These are phyloP conservation scores for Themeda triandra DNA, from an alignment of 176 grass and related monocot species.

Conservation along the genomic window DNA sequence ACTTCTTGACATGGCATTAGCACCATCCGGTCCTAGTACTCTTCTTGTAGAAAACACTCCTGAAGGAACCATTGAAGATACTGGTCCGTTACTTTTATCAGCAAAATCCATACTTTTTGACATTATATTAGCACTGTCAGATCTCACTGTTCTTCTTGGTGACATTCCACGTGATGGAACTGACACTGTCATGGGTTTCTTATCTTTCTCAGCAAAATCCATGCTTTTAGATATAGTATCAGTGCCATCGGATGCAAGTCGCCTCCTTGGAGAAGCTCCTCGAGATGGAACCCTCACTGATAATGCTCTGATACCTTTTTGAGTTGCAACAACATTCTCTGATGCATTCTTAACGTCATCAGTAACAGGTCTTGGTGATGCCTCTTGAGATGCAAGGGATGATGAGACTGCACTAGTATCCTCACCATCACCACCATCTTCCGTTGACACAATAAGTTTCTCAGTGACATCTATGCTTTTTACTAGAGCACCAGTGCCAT, in stretches of 20 bases:
- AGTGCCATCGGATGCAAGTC: constrained; percentile 38
- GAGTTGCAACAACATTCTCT: constrained; percentile 18
- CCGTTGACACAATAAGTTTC: background rate
- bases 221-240: constrained; percentile 42
- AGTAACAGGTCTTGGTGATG: constrained; percentile 9
- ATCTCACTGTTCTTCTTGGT: constrained; percentile 47
- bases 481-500: constrained; percentile 18
- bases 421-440: constrained; percentile 16
- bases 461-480: constrained; percentile 17
- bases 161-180: constrained; percentile 45
- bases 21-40: constrained; percentile 45
- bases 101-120: constrained; percentile 58
- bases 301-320: constrained; percentile 23
- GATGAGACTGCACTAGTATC: constrained; percentile 28
- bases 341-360: constrained; percentile 16
- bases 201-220: constrained; percentile 45
- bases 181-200: constrained; percentile 18
- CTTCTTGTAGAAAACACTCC: constrained; percentile 38
- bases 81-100: constrained; percentile 42
- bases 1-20: constrained; percentile 59
- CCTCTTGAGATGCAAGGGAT: constrained; percentile 30
- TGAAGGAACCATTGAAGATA: constrained; percentile 38
- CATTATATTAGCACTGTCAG: constrained; percentile 32
- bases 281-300: constrained; percentile 46
- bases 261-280: constrained; percentile 51